phyloP scores from a whole-genome alignment of 495 filamentous ascomycete species.

The Penicillium roqueforti region DNA sequence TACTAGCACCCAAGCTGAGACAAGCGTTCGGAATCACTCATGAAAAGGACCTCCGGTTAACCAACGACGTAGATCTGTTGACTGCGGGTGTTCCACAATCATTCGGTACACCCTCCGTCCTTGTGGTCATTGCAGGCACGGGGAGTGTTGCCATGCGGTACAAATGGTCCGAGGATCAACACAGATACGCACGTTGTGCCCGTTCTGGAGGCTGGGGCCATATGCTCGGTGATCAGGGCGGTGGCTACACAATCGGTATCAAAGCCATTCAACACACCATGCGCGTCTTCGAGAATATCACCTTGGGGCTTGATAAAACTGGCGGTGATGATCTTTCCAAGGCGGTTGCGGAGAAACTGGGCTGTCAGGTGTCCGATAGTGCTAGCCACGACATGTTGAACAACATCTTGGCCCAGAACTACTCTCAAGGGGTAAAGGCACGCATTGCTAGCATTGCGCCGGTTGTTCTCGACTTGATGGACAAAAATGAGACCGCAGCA shows the following conservation, averaged over 20 bases:
- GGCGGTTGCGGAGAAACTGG: constrained; percentile 14
- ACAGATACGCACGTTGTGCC: constrained; percentile 19
- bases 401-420: constrained; percentile 13
- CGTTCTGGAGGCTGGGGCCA: constrained; percentile 38
- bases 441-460: constrained; percentile 24
- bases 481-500: constrained; percentile 10
- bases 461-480: constrained; percentile 14
- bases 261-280: constrained; percentile 29
- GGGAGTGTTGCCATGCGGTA: constrained; percentile 34
- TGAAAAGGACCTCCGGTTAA: constrained; percentile 16
- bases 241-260: constrained; percentile 34
- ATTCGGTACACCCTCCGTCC: constrained; percentile 10
- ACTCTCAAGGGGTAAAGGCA: constrained; percentile 14
- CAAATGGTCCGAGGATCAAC: constrained; percentile 8
- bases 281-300: constrained; percentile 16
- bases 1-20: constrained; percentile 15
- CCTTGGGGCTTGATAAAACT: constrained; percentile 7
- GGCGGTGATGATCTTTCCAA: constrained; percentile 11
- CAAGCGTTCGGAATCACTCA: constrained; percentile 20
- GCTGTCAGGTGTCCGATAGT: not conserved
- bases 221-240: constrained; percentile 36
- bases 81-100: constrained; percentile 18
- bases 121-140: constrained; percentile 37
- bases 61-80: constrained; percentile 30
- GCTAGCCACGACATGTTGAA: constrained; percentile 20